phyloP scores from a whole-genome alignment of 208 protist genomes.

The Wallacemonas rigidus region DNA sequence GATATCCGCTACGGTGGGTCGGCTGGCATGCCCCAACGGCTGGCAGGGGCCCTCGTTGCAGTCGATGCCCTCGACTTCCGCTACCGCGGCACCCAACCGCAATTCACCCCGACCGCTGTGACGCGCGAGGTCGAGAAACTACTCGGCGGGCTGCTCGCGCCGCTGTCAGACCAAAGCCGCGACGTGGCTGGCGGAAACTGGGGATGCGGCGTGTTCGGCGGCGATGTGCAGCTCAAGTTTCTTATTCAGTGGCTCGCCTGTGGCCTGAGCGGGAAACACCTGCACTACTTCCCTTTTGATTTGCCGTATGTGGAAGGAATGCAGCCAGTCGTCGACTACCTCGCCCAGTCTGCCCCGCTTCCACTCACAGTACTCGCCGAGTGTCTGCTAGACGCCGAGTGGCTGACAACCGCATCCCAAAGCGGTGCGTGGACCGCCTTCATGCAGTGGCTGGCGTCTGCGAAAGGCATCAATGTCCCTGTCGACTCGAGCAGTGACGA shows the following conservation, averaged over 20 bases:
- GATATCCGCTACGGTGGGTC: conserved; percentile 32
- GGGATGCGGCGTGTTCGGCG: conserved; percentile 84
- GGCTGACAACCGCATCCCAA: not conserved
- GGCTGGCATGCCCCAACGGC: not conserved
- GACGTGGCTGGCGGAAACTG: conserved; percentile 66
- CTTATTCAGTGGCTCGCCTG: conserved; percentile 67
- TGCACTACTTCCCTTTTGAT: conserved; percentile 53
- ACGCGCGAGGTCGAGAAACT: conserved; percentile 31
- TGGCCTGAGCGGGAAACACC: conserved; percentile 20
- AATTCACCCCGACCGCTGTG: conserved; percentile 20
- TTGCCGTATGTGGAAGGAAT: conserved; percentile 6
- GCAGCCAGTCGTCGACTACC: conserved; percentile 7
- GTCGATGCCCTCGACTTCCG: conserved; percentile 44
- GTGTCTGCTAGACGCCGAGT: not conserved
- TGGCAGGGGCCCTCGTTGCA: conserved; percentile 25
- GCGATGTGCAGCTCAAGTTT: conserved; percentile 65
- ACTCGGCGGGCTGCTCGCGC: conserved; percentile 17
- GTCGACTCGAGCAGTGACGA: not conserved
- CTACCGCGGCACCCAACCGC: conserved; percentile 6
- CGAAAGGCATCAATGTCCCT: not conserved
- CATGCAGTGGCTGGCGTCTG: not conserved
- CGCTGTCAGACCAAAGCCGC: not conserved
- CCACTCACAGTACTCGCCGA: not conserved
- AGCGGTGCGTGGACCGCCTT: conserved; percentile 4
- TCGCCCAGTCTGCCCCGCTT: not conserved